Base-by-base conservation (phyloP, 176 grass and related monocot genomes). In the Alopecurus myosuroides region DNA sequence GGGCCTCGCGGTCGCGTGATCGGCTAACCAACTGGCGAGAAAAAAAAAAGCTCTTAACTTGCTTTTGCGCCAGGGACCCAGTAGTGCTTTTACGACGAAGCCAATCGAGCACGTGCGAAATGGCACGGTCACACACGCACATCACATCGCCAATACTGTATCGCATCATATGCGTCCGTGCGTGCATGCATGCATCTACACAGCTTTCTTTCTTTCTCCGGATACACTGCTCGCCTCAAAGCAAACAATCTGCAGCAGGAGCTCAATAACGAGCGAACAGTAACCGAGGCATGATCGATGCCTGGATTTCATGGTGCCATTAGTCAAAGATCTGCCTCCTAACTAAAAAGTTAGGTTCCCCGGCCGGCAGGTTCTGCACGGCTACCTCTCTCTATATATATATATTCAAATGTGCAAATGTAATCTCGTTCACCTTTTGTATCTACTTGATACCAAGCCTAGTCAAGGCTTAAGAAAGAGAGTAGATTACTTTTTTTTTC, bases 391-490 rank as follows among this genome's bases (percentile, higher is more conserved):
- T n/a, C n/a, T n/a, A n/a, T 50, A 39, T 56, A 22, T n/a, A 55
- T n/a, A 60, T 0, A 26, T 11, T 25, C n/a, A 57, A 9, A 58
- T 60, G 56, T 60, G 26, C 42, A 34, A 36, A 62, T 6, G 11
- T 6, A n/a, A 85, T n/a, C n/a, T 82, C 46, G 46, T 85, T 76
- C 69, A 76, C 36, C 77, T 81, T 89, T 91, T 39, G n/a, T n/a
- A n/a, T n/a, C n/a, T n/a, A n/a, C n/a, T n/a, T n/a, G n/a, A n/a
- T n/a, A n/a, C 77, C 68, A 71, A 72, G n/a, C 37, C 56, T 10
- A 49, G 56, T 45, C 49, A 81, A 9, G 68, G 42, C 20, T 17
- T 14, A 34, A 55, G 7, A n/a, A n/a, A n/a, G n/a, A n/a, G n/a
- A n/a, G n/a, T n/a, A n/a, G n/a, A n/a, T n/a, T n/a, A n/a, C n/a